phyloP scores from a whole-genome alignment of 2,329 filamentous ascomycete species.

The Cercospora berteroae region DNA sequence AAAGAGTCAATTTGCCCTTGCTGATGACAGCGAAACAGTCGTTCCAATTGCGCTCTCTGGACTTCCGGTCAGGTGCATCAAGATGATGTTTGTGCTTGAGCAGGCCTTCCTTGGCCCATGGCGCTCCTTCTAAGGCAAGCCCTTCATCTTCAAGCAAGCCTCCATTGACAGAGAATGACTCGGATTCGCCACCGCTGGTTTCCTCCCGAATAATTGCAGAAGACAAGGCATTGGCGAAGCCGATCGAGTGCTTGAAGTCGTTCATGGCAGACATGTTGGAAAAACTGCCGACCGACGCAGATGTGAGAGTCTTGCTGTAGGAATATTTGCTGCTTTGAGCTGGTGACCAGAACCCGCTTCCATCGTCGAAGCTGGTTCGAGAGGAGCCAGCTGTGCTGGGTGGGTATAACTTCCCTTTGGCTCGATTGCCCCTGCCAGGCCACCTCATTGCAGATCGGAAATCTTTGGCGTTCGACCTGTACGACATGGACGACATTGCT shows the following conservation, averaged over 20 bases:
- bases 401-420: conserved; percentile 71
- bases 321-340: conserved; percentile 89
- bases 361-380: conserved; percentile 89
- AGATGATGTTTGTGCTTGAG: conserved; percentile 95
- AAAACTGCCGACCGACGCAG: conserved; percentile 89
- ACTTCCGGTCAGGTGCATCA: conserved; percentile 83
- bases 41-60: conserved; percentile 90
- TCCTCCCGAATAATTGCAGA: conserved; percentile 96
- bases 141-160: conserved; percentile 83
- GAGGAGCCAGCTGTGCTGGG: conserved; percentile 83
- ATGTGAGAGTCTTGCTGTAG: conserved; percentile 83
- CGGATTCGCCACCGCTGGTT: conserved; percentile 46
- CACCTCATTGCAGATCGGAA: conserved; percentile 67
- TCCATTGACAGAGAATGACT: conserved; percentile 32
- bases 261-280: conserved; percentile 64
- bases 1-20: conserved; percentile 89
- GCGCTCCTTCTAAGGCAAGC: conserved; percentile 86
- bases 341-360: conserved; percentile 86
- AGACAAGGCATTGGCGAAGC: conserved; percentile 93
- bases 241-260: conserved; percentile 90
- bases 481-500: conserved; percentile 60
- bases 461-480: conserved; percentile 64
- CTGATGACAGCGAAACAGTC: conserved; percentile 96
- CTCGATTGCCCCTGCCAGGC: conserved; percentile 73
- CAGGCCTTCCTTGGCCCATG: conserved; percentile 96